Evolutionary conservation across 140 eudicot species (phyloP).

Genomic region (Anethum foeniculum): DNA sequence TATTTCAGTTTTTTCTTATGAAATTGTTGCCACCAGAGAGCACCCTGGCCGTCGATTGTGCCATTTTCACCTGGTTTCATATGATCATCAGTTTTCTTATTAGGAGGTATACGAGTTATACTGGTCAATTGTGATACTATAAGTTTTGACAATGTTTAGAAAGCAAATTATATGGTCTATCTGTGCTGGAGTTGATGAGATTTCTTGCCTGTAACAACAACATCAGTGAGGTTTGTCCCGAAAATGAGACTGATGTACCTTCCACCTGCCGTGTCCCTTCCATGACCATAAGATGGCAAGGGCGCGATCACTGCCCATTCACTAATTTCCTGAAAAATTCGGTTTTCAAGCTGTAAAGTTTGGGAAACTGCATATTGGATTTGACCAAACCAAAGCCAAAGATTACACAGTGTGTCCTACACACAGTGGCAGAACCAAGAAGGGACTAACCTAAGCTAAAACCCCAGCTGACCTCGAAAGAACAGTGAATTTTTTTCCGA

Average conservation of each 20-base stretch:
- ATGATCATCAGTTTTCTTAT: neutral
- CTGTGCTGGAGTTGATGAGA: neutral
- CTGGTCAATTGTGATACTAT: neutral
- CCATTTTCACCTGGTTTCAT: slow-evolving; percentile 63
- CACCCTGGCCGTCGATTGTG: slow-evolving; percentile 87
- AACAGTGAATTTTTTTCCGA: too few relatives aligned
- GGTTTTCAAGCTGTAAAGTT: neutral
- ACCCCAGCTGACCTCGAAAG: too few relatives aligned
- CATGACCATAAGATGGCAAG: slow-evolving; percentile 82
- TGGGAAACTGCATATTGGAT: neutral
- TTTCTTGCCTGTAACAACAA: slow-evolving; percentile 54
- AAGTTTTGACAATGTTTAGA: neutral
- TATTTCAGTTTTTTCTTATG: slow-evolving; percentile 57
- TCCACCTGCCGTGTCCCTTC: slow-evolving; percentile 83
- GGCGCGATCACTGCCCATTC: slow-evolving; percentile 66
- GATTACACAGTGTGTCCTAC: too few relatives aligned
- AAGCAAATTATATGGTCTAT: neutral
- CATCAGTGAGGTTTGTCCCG: slow-evolving; percentile 87
- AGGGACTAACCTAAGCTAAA: too few relatives aligned
- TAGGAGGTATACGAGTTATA: neutral
- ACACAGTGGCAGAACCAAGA: too few relatives aligned
- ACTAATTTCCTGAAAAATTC: slow-evolving; percentile 46
- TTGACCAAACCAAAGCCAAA: too few relatives aligned
- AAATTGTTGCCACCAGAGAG: slow-evolving; percentile 82
- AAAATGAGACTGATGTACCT: slow-evolving; percentile 72